Conservation (phyloP, 139 green algal species). For the Choricystis sp. region DNA sequence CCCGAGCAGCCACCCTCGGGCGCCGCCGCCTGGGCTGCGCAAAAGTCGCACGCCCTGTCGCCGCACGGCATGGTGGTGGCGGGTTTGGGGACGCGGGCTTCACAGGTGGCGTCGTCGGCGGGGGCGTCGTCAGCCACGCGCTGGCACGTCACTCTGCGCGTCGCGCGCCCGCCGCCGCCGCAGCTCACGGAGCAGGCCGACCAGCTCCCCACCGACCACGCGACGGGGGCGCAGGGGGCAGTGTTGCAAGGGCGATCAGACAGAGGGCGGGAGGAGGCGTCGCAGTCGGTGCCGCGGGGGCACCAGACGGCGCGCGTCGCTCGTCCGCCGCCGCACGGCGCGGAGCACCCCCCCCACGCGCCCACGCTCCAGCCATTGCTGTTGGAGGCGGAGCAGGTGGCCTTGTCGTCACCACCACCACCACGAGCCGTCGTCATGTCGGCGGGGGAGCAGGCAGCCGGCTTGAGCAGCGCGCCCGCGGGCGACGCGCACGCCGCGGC, state of each 20-base stretch:
- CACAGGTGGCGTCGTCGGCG: constrained; percentile 7
- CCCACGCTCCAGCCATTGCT: constrained; percentile 13
- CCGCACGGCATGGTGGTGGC: constrained; percentile 7
- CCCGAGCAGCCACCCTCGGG: neutral
- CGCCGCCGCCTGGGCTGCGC: constrained; percentile 11
- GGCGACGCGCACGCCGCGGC: too few species aligned
- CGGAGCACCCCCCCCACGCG: constrained; percentile 15
- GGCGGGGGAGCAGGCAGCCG: too few species aligned
- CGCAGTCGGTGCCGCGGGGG: neutral
- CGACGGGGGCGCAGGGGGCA: neutral
- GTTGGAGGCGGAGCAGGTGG: too few species aligned
- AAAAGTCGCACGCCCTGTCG: constrained; percentile 20
- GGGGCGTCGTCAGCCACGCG: neutral
- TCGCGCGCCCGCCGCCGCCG: constrained; percentile 8
- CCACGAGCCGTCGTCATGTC: too few species aligned
- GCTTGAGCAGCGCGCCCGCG: too few species aligned
- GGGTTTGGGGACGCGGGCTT: neutral
- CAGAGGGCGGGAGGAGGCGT: neutral
- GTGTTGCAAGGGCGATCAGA: neutral
- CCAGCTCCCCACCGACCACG: neutral
- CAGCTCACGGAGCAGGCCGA: neutral
- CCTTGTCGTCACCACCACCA: too few species aligned
- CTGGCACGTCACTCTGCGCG: constrained; percentile 13
- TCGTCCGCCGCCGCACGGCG: constrained; percentile 22
- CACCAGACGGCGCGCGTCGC: neutral